These are phyloP conservation scores for Westerdykella sp. DNA, from an alignment of 2,329 filamentous ascomycete species.

Conservation along the genomic window DNA sequence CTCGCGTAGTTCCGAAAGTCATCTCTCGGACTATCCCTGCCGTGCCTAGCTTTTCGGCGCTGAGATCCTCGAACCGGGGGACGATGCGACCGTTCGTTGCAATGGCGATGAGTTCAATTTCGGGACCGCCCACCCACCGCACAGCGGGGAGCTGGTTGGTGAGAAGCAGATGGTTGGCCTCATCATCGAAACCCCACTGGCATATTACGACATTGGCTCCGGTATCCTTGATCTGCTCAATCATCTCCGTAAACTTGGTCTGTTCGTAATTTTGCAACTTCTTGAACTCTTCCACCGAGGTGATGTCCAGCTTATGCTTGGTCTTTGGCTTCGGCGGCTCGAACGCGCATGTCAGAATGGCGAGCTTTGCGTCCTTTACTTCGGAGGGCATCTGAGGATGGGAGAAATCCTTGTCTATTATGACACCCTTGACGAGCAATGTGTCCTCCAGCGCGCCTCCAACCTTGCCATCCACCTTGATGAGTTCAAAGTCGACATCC, in stretches of 20 bases:
- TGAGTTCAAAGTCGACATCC: constrained; percentile 97
- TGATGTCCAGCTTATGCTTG: constrained; percentile 98
- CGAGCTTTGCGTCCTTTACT: constrained; percentile 91
- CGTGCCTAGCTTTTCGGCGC: constrained; percentile 78
- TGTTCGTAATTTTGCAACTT: constrained; percentile 93
- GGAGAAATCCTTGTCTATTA: constrained; percentile 99
- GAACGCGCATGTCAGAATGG: constrained; percentile 95
- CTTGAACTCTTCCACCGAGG: constrained; percentile 95
- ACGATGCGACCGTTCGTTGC: constrained; percentile 97
- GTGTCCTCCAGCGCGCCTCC: constrained; percentile 91
- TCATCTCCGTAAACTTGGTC: constrained; percentile 98
- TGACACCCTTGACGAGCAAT: constrained; percentile 91
- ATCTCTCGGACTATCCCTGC: constrained; percentile 91
- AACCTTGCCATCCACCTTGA: constrained; percentile 98
- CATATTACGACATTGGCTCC: constrained; percentile 97
- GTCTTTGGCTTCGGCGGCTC: constrained; percentile 99
- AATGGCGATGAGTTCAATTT: constrained; percentile 97
- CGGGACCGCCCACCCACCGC: constrained; percentile 94
- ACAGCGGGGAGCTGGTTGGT: constrained; percentile 96
- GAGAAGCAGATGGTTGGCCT: constrained; percentile 93
- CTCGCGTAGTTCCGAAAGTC: constrained; percentile 92
- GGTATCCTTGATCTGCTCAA: constrained; percentile 93
- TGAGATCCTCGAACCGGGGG: constrained; percentile 92
- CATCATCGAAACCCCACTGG: constrained; percentile 99
- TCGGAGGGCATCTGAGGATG: constrained; percentile 98